A percentile compares a stretch with the other conserved stretches of the same genome.
These are phyloP conservation scores for Aspergillus texensis DNA, from an alignment of 2,329 filamentous ascomycete species.

Conservation along the genomic window DNA sequence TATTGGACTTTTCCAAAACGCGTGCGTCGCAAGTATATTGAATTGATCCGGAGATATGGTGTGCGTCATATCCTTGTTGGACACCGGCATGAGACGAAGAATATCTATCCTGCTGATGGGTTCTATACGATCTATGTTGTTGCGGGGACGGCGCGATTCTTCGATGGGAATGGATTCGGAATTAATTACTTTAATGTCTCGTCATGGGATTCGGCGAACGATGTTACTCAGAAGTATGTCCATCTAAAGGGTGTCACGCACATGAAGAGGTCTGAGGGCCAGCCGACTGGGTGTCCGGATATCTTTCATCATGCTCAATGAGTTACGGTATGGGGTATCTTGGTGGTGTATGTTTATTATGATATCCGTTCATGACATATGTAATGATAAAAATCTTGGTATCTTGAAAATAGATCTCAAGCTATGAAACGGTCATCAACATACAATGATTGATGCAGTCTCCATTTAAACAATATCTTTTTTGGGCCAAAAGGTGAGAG, in stretches of 20 bases:
- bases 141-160: neutral
- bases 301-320: neutral
- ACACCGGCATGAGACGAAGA: slow-evolving; percentile 10
- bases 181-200: slow-evolving; percentile 1
- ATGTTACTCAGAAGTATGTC: neutral
- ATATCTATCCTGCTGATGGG: neutral
- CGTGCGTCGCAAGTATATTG: slow-evolving; percentile 3
- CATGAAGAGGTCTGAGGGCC: neutral
- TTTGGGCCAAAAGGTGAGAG: neutral
- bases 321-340: neutral
- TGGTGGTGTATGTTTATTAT: neutral
- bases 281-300: slow-evolving; percentile 2
- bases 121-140: slow-evolving; percentile 3
- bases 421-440: neutral
- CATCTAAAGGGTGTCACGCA: neutral
- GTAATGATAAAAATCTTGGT: neutral
- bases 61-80: slow-evolving; percentile 9
- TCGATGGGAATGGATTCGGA: neutral
- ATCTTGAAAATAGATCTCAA: neutral
- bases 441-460: neutral
- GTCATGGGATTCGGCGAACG: neutral
- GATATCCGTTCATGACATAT: neutral
- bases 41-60: neutral
- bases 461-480: neutral
- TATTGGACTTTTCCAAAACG: slow-evolving; percentile 9